Base-by-base conservation (phyloP, 2,329 filamentous ascomycete species). In the Parascedosporium putredinis region DNA sequence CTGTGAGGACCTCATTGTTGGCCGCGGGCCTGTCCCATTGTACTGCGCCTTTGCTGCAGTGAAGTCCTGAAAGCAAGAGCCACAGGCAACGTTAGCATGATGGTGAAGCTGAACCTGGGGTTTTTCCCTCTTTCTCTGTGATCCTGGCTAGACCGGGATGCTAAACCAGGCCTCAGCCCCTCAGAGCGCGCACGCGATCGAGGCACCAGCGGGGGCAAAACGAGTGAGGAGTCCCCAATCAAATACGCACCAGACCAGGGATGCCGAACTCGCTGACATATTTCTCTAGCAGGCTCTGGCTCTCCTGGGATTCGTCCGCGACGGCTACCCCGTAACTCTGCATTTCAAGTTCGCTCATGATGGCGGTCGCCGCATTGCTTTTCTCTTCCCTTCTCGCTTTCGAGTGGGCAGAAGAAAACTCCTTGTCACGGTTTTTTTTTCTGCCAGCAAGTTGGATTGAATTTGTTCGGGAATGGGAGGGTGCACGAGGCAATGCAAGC, bases 261-360 rank as follows among this genome's bases (percentile, higher is more conserved):
- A 31, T 45, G 43, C 43, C 43, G 8, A 45, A 45, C 27, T 45
- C 43, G 24, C 22, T 29, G 20, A 34, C 45, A 34, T 47, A 47
- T 47, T 23, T 25, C 27, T 34, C n/a, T 8, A 47, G 29, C 18
- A 47, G 27, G 18, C 9, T 23, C 45, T 47, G 25, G 27, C 45
- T 47, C 18, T 47, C 45, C 45, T 47, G 27, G 29, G 45, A 47
- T 47, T 47, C 45, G 27, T 31, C 25, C 42, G 27, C 42, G 14
- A 45, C 22, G 42, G n/a, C 22, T 10, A 45, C 42, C 10, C 23
- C 42, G 23, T 29, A 25, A 29, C 42, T 45, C 2, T 45, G 22
- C 7, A 23, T 12, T 7, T 45, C 42, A 14, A 45, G 20, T 45
- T 29, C 9, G 23, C 42, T 27, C 42, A 25, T 27, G 7, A 29